phyloP scores from a whole-genome alignment of 306 rosid species.

The Pachyrhizus erosus region DNA sequence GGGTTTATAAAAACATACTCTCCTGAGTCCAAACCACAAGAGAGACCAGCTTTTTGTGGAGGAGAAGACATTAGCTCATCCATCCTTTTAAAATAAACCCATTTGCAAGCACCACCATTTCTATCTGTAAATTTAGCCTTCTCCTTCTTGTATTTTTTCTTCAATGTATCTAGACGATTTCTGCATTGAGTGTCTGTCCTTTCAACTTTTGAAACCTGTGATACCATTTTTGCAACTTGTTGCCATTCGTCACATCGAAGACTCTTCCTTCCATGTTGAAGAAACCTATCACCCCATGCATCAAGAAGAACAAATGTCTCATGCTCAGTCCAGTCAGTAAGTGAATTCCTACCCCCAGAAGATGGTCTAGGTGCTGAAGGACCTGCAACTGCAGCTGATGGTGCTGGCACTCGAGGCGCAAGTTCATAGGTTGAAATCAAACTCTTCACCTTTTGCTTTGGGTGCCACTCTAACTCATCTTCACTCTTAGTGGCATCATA shows the following conservation, averaged over 20 bases:
- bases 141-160: conserved; percentile 92
- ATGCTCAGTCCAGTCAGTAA: conserved; percentile 81
- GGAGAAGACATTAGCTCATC: conserved; percentile 74
- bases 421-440: conserved; percentile 79
- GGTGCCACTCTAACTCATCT: conserved; percentile 65
- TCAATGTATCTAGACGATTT: conserved; percentile 84
- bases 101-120: conserved; percentile 55
- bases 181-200: conserved; percentile 88
- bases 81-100: conserved; percentile 84
- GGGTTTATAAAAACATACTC: conserved; percentile 75
- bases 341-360: conserved; percentile 71
- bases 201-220: conserved; percentile 74
- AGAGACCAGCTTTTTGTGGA: conserved; percentile 63
- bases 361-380: conserved; percentile 62
- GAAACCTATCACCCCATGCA: conserved; percentile 88
- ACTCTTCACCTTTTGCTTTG: conserved; percentile 78
- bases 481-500: conserved; percentile 45
- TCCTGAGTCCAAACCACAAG: conserved; percentile 80
- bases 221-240: conserved; percentile 86
- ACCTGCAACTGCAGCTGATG: conserved; percentile 40
- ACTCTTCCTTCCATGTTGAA: conserved; percentile 86
- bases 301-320: conserved; percentile 84
- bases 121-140: conserved; percentile 58
- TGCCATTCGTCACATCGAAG: conserved; percentile 95
- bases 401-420: conserved; percentile 67